Conservation (phyloP, 2,329 filamentous ascomycete species). For the Fusarium penzigii region DNA sequence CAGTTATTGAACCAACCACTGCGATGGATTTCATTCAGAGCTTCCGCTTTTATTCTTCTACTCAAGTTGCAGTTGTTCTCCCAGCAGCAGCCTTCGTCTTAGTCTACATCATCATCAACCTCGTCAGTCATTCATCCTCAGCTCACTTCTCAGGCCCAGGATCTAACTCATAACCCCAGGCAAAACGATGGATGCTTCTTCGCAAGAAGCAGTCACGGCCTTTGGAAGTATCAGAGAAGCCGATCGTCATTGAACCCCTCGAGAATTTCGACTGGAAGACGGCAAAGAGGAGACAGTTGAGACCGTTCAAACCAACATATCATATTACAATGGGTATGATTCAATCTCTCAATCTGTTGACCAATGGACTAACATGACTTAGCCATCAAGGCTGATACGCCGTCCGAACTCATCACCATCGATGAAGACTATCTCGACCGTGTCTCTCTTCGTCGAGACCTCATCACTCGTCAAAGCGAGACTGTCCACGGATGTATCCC, state of each 20-base stretch:
- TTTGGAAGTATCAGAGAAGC: not conserved
- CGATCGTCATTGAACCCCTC: slow-evolving; percentile 23
- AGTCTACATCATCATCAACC: no score
- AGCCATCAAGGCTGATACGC: slow-evolving; percentile 33
- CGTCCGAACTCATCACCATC: slow-evolving; percentile 52
- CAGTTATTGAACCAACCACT: no score
- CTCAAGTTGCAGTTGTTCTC: no score
- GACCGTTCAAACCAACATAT: slow-evolving; percentile 54
- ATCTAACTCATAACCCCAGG: slow-evolving; percentile 2
- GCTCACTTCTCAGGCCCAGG: no score
- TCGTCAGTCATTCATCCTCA: no score
- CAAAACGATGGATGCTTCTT: slow-evolving; percentile 21
- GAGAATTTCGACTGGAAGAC: slow-evolving; percentile 42
- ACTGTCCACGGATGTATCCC: slow-evolving; percentile 45
- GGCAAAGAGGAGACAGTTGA: slow-evolving; percentile 39
- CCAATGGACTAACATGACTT: slow-evolving; percentile 49
- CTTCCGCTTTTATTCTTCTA: no score
- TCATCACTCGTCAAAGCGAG: slow-evolving; percentile 39
- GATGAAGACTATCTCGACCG: slow-evolving; percentile 49
- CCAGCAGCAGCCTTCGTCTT: no score
- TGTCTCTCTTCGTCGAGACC: slow-evolving; percentile 38
- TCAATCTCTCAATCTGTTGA: slow-evolving; percentile 39
- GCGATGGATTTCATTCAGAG: no score
- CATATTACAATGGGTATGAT: slow-evolving; percentile 55
- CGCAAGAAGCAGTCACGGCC: slow-evolving; percentile 8